Evolutionary conservation across 805 yeast genomes (phyloP).

Genomic region (Middelhovenomyces tepae): DNA sequence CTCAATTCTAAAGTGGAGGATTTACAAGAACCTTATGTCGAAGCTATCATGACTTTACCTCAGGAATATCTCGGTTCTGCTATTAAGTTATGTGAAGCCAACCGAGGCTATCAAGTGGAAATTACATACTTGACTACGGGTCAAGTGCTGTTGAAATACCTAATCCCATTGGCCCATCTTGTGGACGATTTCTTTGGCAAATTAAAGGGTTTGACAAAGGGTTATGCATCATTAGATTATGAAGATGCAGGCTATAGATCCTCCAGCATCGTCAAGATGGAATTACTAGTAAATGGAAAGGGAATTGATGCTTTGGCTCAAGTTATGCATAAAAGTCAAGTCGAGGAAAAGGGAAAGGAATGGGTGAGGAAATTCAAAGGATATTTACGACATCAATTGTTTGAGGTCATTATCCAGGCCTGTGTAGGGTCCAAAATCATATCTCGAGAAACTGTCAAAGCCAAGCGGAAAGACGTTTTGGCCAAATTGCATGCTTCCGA

Average conservation of each 20-base stretch:
- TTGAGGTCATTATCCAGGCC: constrained; percentile 91
- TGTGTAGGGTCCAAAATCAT: constrained; percentile 68
- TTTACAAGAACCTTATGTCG: constrained; percentile 78
- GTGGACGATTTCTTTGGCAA: constrained; percentile 96
- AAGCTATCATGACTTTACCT: constrained; percentile 85
- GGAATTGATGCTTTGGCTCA: constrained; percentile 89
- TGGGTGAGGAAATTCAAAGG: constrained; percentile 79
- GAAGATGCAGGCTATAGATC: constrained; percentile 84
- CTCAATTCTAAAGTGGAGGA: constrained; percentile 36
- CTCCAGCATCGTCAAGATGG: constrained; percentile 79
- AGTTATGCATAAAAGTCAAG: constrained; percentile 77
- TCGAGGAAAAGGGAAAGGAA: constrained; percentile 62
- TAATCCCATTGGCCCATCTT: constrained; percentile 76
- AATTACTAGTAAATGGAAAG: constrained; percentile 78
- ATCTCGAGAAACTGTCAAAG: constrained; percentile 90
- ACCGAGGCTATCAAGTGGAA: constrained; percentile 77
- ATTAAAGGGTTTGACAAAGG: constrained; percentile 79
- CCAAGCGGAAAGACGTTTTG: constrained; percentile 89
- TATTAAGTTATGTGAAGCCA: constrained; percentile 74
- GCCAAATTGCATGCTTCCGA: constrained; percentile 92
- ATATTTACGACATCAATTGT: constrained; percentile 71
- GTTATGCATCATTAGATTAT: constrained; percentile 90
- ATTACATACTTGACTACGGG: constrained; percentile 68
- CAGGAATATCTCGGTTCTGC: constrained; percentile 82
- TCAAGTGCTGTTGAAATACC: constrained; percentile 72